These are phyloP conservation scores for Fomitopsis pulvina DNA, from an alignment of 768 basidiomycete genomes.

Conservation along the genomic window DNA sequence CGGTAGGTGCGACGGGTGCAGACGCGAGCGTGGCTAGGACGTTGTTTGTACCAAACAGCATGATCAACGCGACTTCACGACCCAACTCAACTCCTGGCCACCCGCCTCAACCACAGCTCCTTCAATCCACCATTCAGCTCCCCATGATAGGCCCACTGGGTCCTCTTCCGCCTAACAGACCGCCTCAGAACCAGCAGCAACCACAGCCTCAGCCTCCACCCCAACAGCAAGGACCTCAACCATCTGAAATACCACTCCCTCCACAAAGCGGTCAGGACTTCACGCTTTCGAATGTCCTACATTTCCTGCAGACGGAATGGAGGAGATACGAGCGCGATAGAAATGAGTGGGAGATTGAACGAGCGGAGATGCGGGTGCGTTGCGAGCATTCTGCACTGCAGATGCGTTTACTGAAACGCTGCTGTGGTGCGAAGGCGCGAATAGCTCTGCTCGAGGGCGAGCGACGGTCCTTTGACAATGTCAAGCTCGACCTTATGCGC, in stretches of 20 bases:
- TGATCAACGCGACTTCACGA: conserved; percentile 21
- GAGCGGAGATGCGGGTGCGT: conserved; percentile 97
- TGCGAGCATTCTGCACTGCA: not conserved
- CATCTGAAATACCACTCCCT: conserved; percentile 58
- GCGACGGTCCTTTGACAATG: conserved; percentile 93
- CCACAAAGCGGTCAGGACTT: conserved; percentile 89
- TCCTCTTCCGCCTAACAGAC: conserved; percentile 40
- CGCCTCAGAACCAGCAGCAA: conserved; percentile 30
- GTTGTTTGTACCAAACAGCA: conserved; percentile 20
- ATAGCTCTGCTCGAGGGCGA: conserved; percentile 98
- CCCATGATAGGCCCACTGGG: conserved; percentile 75
- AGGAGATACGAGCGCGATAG: conserved; percentile 95
- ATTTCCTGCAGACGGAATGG: conserved; percentile 98
- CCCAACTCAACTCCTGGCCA: conserved; percentile 17
- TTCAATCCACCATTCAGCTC: conserved; percentile 34
- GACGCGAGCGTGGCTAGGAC: not conserved
- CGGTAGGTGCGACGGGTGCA: not conserved
- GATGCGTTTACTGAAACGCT: not conserved
- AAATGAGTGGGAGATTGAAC: conserved; percentile 99
- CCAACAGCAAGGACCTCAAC: conserved; percentile 52
- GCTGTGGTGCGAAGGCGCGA: conserved; percentile 58
- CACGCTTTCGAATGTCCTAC: conserved; percentile 89
- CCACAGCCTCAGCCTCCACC: conserved; percentile 32
- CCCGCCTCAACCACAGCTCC: conserved; percentile 17
- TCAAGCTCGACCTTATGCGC: conserved; percentile 91